Evolutionary conservation across 2,329 filamentous ascomycete genomes (phyloP).

Genomic region (Cladophialophora chaetospira): DNA sequence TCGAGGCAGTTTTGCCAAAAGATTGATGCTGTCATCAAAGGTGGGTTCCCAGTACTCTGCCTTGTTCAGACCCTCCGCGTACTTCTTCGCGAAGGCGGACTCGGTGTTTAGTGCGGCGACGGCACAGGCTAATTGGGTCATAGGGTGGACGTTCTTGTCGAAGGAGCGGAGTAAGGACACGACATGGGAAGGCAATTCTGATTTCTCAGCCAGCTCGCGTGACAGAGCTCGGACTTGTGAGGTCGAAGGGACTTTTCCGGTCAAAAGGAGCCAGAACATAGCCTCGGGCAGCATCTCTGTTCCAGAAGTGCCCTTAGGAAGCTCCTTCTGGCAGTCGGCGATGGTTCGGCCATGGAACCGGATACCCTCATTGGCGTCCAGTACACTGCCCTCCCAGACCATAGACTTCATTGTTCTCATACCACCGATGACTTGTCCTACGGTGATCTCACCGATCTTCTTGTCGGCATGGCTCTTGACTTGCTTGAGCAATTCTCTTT

Average conservation of each 20-base stretch:
- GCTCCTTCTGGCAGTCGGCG: constrained; percentile 91
- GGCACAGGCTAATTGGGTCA: constrained; percentile 96
- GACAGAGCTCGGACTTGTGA: constrained; percentile 81
- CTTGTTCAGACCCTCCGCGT: constrained; percentile 88
- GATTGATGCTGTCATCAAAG: constrained; percentile 90
- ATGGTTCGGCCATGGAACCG: constrained; percentile 97
- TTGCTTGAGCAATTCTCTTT: constrained; percentile 89
- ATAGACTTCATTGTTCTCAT: constrained; percentile 98
- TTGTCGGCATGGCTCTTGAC: constrained; percentile 84
- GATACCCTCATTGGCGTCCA: constrained; percentile 96
- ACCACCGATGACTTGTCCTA: constrained; percentile 90
- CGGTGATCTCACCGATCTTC: constrained; percentile 86
- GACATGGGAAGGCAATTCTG: constrained; percentile 78
- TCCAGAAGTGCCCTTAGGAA: constrained; percentile 88
- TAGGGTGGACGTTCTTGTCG: constrained; percentile 87
- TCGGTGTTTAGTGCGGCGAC: constrained; percentile 96
- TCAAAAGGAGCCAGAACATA: constrained; percentile 99
- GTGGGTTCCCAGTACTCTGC: constrained; percentile 98
- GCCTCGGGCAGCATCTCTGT: constrained; percentile 98
- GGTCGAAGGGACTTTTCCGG: constrained; percentile 83
- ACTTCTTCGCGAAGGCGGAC: constrained; percentile 89
- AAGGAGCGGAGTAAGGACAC: constrained; percentile 86
- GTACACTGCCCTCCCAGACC: constrained; percentile 97
- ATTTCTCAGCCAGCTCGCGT: constrained; percentile 82
- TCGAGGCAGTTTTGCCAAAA: constrained; percentile 93